These are phyloP conservation scores for Vanderwaltozyma verrucispora DNA, from an alignment of 805 yeast genomes.

Conservation along the genomic window DNA sequence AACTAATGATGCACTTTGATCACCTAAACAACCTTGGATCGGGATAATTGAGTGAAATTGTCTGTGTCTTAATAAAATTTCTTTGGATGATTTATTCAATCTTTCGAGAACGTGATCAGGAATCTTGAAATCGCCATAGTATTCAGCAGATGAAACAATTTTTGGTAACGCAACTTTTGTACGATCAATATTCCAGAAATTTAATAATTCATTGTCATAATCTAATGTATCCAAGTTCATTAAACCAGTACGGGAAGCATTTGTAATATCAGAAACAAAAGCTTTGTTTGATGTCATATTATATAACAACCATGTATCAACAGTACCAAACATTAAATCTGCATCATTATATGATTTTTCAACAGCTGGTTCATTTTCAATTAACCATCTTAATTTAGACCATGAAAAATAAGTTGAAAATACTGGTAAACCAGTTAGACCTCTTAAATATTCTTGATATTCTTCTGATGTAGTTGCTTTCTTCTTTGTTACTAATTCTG, in stretches of 20 bases:
- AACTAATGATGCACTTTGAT: constrained; percentile 86
- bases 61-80: constrained; percentile 34
- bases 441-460: constrained; percentile 45
- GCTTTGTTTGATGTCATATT: constrained; percentile 62
- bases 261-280: constrained; percentile 78
- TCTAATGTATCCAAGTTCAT: constrained; percentile 69
- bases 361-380: constrained; percentile 65
- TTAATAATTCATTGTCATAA: constrained; percentile 66
- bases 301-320: constrained; percentile 89
- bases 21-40: constrained; percentile 85
- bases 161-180: constrained; percentile 58
- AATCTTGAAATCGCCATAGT: constrained; percentile 59
- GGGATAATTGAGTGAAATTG: constrained; percentile 45
- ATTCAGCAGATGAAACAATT: constrained; percentile 68
- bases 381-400: constrained; percentile 78
- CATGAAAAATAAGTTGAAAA: constrained; percentile 83
- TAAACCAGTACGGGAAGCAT: constrained; percentile 85
- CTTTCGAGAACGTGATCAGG: constrained; percentile 28
- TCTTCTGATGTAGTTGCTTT: constrained; percentile 43
- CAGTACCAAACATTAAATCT: constrained; percentile 83
- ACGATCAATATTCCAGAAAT: constrained; percentile 72
- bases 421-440: constrained; percentile 74
- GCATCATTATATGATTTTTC: constrained; percentile 61
- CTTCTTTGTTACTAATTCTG: constrained; percentile 56
- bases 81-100: constrained; percentile 22